Evolutionary conservation across 306 rosid genomes (phyloP).

Genomic region (Comarum palustre): DNA sequence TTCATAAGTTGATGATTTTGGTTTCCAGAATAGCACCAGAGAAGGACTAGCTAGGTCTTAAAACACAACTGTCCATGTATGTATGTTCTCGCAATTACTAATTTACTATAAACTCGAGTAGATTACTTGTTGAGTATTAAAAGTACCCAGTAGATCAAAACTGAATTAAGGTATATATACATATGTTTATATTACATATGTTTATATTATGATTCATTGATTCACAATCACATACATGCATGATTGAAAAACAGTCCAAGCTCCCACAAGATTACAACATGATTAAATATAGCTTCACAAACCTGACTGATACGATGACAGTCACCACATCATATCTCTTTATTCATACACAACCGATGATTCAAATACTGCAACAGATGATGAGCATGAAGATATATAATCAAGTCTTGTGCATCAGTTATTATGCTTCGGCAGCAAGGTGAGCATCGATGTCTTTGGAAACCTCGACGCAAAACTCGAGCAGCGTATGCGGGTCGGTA

Average conservation of each 20-base stretch:
- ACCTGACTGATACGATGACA: neutral
- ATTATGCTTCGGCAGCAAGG: slow-evolving; percentile 4
- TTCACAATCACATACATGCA: neutral
- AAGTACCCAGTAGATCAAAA: neutral
- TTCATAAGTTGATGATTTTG: neutral
- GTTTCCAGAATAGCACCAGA: neutral
- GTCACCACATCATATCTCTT: neutral
- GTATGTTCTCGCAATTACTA: too few species aligned
- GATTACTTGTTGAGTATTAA: too few species aligned
- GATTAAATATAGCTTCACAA: neutral
- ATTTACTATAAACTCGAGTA: too few species aligned
- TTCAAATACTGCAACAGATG: neutral
- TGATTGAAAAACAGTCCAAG: neutral
- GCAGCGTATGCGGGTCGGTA: slow-evolving; percentile 37
- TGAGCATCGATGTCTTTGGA: slow-evolving; percentile 30
- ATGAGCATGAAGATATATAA: neutral
- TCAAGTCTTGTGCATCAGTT: neutral
- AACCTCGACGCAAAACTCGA: slow-evolving; percentile 10
- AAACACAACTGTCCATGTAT: neutral
- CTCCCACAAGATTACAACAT: neutral
- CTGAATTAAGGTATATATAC: neutral
- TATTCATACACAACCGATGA: neutral
- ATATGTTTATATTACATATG: neutral
- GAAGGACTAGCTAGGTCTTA: neutral
- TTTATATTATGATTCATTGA: neutral